Base-by-base conservation (phyloP, 352 stramenopile species). In the Globisporangium apiculatum region DNA sequence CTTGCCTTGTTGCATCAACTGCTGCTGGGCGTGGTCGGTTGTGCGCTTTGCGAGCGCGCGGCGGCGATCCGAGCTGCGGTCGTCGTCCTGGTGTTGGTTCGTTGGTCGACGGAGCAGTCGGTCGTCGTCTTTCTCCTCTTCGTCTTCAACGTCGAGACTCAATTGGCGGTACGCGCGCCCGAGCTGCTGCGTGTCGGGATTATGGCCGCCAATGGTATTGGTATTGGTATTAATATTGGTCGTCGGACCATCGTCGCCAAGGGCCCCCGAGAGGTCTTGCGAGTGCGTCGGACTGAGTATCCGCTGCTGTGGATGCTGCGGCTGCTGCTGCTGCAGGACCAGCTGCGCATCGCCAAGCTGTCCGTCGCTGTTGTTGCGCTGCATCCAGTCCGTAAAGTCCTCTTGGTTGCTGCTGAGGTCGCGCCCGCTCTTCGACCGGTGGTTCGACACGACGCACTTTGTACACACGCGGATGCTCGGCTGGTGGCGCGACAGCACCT, bases 391-490 rank as follows among this genome's bases (percentile, higher is more conserved):
- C 17, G 86, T 83, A 36, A 92, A 90, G 57, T 91, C 81, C 42
- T 89, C 81, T 65, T 90, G 80, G 62, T 91, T 91, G 51, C 55
- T 84, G 40, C 40, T 12, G 48, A 89, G 49, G 18, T 93, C 79
- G 46, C 71, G 77, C 0, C 74, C 74, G 58, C 75, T 90, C 51
- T 85, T 87, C 48, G 77, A 86, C 3, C 81, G 83, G 59, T 95
- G 85, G 45, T 88, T 81, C 15, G 69, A 86, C 38, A 90, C 75
- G 47, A 92, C 79, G 53, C 85, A 95, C 51, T 87, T 87, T 42
- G 77, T 90, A 57, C 85, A 95, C 41, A 95, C 79, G 7, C 85
- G 79, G 54, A 93, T 91, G 64, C 79, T 93, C 31, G 81, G 75
- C 64, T 91, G 81, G 55, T 93, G 83, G 2, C 81, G 75, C 35